A percentile compares a stretch with the other conserved stretches of the same genome.
These are phyloP conservation scores for Endogone sp. DNA, from an alignment of 192 early-diverging fungal genomes.

Conservation along the genomic window DNA sequence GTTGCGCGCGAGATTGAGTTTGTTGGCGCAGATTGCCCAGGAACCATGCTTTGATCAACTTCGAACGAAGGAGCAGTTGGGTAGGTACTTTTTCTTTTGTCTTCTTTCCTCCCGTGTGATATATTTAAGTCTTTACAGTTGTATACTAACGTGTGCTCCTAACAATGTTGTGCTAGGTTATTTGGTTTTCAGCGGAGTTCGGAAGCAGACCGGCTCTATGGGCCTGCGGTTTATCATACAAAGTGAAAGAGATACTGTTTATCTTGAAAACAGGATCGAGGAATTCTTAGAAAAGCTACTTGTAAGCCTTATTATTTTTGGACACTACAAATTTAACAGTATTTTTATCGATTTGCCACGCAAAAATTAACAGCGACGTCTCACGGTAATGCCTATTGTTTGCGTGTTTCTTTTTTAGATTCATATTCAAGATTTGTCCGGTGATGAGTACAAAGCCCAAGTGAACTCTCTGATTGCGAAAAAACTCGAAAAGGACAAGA, in stretches of 20 bases:
- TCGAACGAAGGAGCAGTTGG: slow-evolving; percentile 87
- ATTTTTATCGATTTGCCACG: too few relatives aligned
- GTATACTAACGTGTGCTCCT: background rate
- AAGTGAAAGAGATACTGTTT: slow-evolving; percentile 77
- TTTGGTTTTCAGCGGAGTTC: slow-evolving; percentile 66
- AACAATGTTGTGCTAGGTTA: slow-evolving; percentile 45
- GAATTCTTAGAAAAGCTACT: slow-evolving; percentile 64
- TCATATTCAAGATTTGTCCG: slow-evolving; percentile 62
- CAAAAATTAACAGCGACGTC: slow-evolving; percentile 5
- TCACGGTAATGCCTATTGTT: slow-evolving; percentile 2
- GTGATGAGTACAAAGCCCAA: slow-evolving; percentile 73
- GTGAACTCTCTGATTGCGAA: slow-evolving; percentile 64
- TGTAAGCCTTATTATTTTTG: slow-evolving; percentile 32
- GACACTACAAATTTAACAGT: too few relatives aligned
- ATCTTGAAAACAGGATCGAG: slow-evolving; percentile 76
- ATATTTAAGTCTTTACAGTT: too few relatives aligned
- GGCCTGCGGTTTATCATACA: slow-evolving; percentile 82
- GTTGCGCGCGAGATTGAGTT: slow-evolving; percentile 61
- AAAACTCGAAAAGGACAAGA: slow-evolving; percentile 85
- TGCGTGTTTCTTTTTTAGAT: slow-evolving; percentile 7
- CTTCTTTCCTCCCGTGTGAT: too few relatives aligned
- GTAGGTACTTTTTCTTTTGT: slow-evolving; percentile 29
- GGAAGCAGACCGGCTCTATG: slow-evolving; percentile 73
- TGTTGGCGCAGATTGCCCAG: slow-evolving; percentile 77
- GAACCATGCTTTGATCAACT: slow-evolving; percentile 94